Conservation (phyloP, 345 rosid species). For the Euphorbia peplus region DNA sequence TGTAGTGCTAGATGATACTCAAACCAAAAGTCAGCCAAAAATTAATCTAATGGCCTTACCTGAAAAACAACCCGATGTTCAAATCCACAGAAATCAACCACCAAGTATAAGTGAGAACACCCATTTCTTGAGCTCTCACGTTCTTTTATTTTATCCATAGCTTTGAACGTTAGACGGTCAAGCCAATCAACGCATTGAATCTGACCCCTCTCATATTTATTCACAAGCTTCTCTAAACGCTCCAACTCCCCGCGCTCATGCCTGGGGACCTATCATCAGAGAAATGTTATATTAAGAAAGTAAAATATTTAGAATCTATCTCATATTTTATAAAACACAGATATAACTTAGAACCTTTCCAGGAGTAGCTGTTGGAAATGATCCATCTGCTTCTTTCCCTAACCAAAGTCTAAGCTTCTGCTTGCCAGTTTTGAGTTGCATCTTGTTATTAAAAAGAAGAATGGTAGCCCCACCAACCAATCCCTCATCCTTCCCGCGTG, state of each 20-base stretch:
- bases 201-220: slow-evolving; percentile 89
- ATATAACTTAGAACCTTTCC: slow-evolving; percentile 75
- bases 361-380: slow-evolving; percentile 75
- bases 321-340: slow-evolving; percentile 6
- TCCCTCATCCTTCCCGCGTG: slow-evolving; percentile 78
- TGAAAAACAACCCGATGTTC: slow-evolving; percentile 97
- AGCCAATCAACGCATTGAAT: slow-evolving; percentile 87
- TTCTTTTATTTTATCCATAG: slow-evolving; percentile 79
- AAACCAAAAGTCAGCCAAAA: slow-evolving; percentile 2
- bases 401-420: slow-evolving; percentile 94
- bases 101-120: slow-evolving; percentile 66
- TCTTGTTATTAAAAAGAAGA: slow-evolving; percentile 81
- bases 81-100: slow-evolving; percentile 83
- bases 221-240: slow-evolving; percentile 84
- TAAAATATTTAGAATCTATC: neutral
- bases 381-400: slow-evolving; percentile 90
- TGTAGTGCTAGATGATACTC: neutral
- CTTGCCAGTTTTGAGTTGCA: slow-evolving; percentile 90
- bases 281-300: neutral
- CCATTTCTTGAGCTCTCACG: slow-evolving; percentile 68
- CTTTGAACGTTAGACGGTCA: slow-evolving; percentile 79
- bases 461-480: slow-evolving; percentile 90
- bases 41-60: slow-evolving; percentile 40
- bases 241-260: slow-evolving; percentile 92
- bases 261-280: slow-evolving; percentile 64